These are phyloP conservation scores for Domatiomyces catenatus DNA, from an alignment of 2,329 filamentous ascomycete genomes.

Conservation along the genomic window DNA sequence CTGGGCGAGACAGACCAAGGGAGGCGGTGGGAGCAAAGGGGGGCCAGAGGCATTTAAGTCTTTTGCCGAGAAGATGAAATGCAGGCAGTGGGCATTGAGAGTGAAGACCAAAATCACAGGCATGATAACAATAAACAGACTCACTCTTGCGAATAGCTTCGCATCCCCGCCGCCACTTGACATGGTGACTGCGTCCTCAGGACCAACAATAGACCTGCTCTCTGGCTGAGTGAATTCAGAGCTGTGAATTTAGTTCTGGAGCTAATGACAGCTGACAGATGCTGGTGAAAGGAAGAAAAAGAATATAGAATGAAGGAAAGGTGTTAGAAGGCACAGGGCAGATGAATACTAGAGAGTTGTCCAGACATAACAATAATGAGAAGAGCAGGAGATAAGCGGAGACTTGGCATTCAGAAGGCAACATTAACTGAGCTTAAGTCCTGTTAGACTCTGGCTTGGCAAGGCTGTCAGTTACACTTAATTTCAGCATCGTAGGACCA, in stretches of 20 bases:
- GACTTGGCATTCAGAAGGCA: neutral
- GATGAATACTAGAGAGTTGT: neutral
- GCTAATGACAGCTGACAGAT: neutral
- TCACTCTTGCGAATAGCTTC: constrained; percentile 96
- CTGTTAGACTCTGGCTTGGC: neutral
- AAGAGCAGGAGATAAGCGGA: neutral
- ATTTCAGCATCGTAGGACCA: too few relatives aligned
- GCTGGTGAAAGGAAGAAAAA: neutral
- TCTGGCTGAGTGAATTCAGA: neutral
- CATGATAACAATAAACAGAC: constrained; percentile 22
- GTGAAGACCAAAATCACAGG: neutral
- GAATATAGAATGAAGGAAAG: neutral
- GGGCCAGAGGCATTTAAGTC: neutral
- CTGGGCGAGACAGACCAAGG: neutral
- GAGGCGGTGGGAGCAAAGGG: too few relatives aligned
- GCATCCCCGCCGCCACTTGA: constrained; percentile 73
- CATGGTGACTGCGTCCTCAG: constrained; percentile 29
- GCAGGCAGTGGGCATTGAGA: neutral
- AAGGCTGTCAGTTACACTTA: too few relatives aligned
- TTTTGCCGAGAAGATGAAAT: neutral
- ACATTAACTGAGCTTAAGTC: neutral
- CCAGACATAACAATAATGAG: neutral
- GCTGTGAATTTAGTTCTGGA: neutral
- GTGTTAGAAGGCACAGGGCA: neutral
- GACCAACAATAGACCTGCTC: neutral